These are phyloP conservation scores for Hymenoscyphus fraxineus DNA, from an alignment of 2,329 filamentous ascomycete species.

Conservation along the genomic window DNA sequence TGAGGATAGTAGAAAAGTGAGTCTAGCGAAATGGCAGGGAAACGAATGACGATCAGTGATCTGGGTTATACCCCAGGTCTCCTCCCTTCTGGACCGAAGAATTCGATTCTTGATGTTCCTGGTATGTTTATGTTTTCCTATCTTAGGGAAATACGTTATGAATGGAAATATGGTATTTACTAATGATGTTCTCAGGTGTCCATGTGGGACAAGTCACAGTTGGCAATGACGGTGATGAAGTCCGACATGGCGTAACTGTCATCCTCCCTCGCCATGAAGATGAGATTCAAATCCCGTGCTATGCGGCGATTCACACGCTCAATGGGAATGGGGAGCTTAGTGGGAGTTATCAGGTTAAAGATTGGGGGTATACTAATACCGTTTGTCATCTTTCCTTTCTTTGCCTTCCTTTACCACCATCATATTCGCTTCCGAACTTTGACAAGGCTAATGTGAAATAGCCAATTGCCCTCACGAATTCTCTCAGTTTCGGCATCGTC, in stretches of 20 bases:
- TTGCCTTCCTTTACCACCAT: not conserved
- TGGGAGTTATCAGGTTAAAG: constrained; percentile 30
- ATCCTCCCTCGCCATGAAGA: constrained; percentile 31
- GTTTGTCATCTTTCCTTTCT: constrained; percentile 14
- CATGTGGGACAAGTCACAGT: constrained; percentile 31
- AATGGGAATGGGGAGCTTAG: constrained; percentile 34
- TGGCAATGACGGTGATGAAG: constrained; percentile 28
- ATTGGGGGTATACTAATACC: constrained; percentile 33
- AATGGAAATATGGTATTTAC: not conserved
- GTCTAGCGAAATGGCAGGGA: not conserved
- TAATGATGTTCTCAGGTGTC: constrained; percentile 23
- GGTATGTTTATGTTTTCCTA: constrained; percentile 12
- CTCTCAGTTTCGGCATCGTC: constrained; percentile 37
- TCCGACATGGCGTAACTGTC: constrained; percentile 30
- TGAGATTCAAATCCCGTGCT: constrained; percentile 30
- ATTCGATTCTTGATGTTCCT: constrained; percentile 33
- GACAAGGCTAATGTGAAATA: constrained; percentile 7
- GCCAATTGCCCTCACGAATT: constrained; percentile 38
- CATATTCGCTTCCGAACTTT: not conserved
- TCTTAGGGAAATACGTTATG: too few relatives aligned
- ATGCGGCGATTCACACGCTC: constrained; percentile 30
- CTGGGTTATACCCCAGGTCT: constrained; percentile 30
- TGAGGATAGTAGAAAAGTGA: not conserved
- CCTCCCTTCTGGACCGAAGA: constrained; percentile 28
- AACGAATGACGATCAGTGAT: constrained; percentile 29